These are phyloP conservation scores for Phytophthora fragariaefolia DNA, from an alignment of 352 stramenopile species.

Conservation along the genomic window DNA sequence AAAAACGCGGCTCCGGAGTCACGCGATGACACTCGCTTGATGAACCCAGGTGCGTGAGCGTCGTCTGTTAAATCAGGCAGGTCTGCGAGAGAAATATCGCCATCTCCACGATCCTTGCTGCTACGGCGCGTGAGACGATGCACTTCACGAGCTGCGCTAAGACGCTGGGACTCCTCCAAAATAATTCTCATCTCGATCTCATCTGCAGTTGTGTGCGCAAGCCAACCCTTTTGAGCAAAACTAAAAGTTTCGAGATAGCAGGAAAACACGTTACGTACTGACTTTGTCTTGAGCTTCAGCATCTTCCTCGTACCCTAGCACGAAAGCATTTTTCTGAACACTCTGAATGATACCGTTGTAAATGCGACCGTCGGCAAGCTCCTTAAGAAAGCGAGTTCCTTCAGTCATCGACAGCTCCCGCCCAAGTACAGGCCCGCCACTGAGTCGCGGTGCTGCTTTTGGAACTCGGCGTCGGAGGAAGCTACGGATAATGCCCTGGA, in stretches of 20 bases:
- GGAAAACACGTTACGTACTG: constrained; percentile 40
- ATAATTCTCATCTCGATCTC: constrained; percentile 86
- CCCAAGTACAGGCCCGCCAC: neutral
- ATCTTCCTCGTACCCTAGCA: constrained; percentile 72
- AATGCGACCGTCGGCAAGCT: constrained; percentile 65
- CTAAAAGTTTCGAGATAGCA: neutral
- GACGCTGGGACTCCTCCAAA: constrained; percentile 64
- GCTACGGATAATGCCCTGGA: constrained; percentile 72
- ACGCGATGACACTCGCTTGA: constrained; percentile 50
- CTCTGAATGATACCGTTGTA: constrained; percentile 69
- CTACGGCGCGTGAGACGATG: constrained; percentile 8
- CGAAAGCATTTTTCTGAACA: constrained; percentile 54
- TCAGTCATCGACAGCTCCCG: constrained; percentile 46
- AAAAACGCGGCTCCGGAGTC: constrained; percentile 26
- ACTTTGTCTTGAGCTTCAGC: constrained; percentile 66
- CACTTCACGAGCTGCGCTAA: constrained; percentile 49
- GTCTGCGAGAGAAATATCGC: constrained; percentile 62
- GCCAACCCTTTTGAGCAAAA: neutral
- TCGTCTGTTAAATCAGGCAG: constrained; percentile 56
- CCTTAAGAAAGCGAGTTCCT: constrained; percentile 77
- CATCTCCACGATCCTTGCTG: constrained; percentile 33
- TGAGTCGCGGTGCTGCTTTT: constrained; percentile 23
- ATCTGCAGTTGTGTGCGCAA: constrained; percentile 27
- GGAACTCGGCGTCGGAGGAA: constrained; percentile 68
- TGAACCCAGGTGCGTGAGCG: constrained; percentile 22